These are phyloP conservation scores for Gossypium arboreum DNA, from an alignment of 345 rosid genomes.

Conservation along the genomic window DNA sequence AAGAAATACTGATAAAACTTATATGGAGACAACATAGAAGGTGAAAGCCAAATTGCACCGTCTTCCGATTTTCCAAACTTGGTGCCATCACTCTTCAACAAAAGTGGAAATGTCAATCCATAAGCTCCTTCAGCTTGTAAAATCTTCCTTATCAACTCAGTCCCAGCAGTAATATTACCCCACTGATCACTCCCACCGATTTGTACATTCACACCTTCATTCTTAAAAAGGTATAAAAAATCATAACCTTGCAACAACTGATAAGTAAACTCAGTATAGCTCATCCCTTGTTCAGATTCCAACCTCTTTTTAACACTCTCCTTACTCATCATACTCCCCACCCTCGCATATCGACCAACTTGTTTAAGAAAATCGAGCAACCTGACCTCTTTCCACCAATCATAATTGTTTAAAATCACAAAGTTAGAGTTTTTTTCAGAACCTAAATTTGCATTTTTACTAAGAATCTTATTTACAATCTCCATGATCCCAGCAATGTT, in stretches of 20 bases:
- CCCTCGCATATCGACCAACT: constrained; percentile 80
- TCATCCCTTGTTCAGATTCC: constrained; percentile 92
- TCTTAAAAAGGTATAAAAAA: constrained; percentile 59
- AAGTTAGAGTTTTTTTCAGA: constrained; percentile 15
- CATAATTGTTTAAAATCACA: constrained; percentile 72
- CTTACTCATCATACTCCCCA: constrained; percentile 81
- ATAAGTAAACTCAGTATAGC: constrained; percentile 88
- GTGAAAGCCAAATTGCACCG: constrained; percentile 93
- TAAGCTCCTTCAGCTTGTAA: constrained; percentile 70
- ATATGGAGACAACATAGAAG: constrained; percentile 72
- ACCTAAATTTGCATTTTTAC: constrained; percentile 16
- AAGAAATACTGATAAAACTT: constrained; percentile 94
- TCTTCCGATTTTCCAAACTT: constrained; percentile 98
- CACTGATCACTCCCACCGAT: constrained; percentile 99
- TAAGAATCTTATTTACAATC: constrained; percentile 44
- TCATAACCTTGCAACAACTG: constrained; percentile 94
- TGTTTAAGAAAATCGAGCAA: constrained; percentile 74
- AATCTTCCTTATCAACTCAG: constrained; percentile 78
- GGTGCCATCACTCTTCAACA: constrained; percentile 81
- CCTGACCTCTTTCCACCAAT: constrained; percentile 90
- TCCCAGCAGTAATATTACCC: constrained; percentile 96
- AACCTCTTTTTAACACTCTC: constrained; percentile 92
- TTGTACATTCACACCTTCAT: constrained; percentile 76
- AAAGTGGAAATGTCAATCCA: constrained; percentile 87
- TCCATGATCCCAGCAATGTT: constrained; percentile 54